Base-by-base conservation (phyloP, 371 early-diverging fungal species). In the Mortierella polycephala region DNA sequence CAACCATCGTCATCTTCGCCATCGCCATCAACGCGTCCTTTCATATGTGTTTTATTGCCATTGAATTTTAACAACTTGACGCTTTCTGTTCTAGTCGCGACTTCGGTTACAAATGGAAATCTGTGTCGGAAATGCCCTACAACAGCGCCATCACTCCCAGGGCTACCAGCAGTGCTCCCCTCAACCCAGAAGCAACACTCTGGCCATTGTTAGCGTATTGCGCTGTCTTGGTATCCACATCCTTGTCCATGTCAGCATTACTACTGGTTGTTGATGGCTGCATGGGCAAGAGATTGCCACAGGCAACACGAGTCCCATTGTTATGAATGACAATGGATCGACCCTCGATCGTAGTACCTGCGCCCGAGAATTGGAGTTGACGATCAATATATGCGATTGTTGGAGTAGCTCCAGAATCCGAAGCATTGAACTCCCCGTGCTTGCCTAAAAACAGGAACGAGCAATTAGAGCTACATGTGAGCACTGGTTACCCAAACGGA, bases 301-400 rank as follows among this genome's bases (percentile, higher is more conserved):
- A 74, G 4, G 74, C 74, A 5, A 74, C 56, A 5, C 74, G 63
- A 5, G 67, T 44, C n/a, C 68, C 74, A 40, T 74, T 74, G 74
- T 74, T 74, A 44, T 74, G 74, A 49, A 74, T 74, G 11, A 74
- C 74, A 9, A 74, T 21, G 14, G 74, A 74, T 14, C 64, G 53
- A 7, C 57, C 60, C 13, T 16, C 68, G 21, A 64, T 74, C 30
- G 64, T 55, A 2, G 63, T 64, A 4, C 45, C 42, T 16, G 37
- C 59, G 10, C 64, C 60, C 0, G 53, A 18, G 39, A 74, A 68
- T 3, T 12, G 30, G 13, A 74, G 54, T 23, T 60, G 60, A 11
- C 40, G 39, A 39, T 74, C 74, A 1, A 55, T n/a, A 40, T 74
- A 74, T 0, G 16, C 12, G 18, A 56, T 10, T 4, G 18, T 45